These are phyloP conservation scores for Amylostereum areolatum DNA, from an alignment of 1,284 basidiomycete species.

Conservation along the genomic window DNA sequence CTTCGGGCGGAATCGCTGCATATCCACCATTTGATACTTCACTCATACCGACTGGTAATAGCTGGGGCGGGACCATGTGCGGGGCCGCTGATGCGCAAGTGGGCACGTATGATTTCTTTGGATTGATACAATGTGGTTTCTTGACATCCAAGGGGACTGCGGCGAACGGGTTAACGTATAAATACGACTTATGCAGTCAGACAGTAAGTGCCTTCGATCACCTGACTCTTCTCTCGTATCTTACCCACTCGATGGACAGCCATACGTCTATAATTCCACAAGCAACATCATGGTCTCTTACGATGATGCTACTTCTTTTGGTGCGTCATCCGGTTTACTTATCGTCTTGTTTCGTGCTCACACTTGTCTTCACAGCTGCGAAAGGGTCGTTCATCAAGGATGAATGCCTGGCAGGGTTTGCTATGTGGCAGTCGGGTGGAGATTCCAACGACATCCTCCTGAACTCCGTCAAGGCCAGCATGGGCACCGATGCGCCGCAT, in stretches of 20 bases:
- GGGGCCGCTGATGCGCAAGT: constrained; percentile 25
- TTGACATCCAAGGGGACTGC: constrained; percentile 29
- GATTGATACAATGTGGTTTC: constrained; percentile 34
- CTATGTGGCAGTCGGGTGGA: constrained; percentile 49
- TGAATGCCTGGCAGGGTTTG: constrained; percentile 41
- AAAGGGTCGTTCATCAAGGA: constrained; percentile 29
- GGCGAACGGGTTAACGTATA: constrained; percentile 32
- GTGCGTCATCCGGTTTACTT: constrained; percentile 18
- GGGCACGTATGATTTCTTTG: constrained; percentile 36
- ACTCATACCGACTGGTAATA: constrained; percentile 34
- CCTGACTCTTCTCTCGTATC: background rate
- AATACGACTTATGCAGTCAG: constrained; percentile 41
- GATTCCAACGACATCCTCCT: constrained; percentile 45
- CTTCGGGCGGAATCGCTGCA: too few species aligned
- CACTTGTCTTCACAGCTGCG: constrained; percentile 15
- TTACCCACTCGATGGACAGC: constrained; percentile 23
- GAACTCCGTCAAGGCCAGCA: constrained; percentile 28
- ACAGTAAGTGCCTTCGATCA: constrained; percentile 31
- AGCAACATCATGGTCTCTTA: constrained; percentile 34
- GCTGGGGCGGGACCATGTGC: constrained; percentile 33
- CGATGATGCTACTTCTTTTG: constrained; percentile 33
- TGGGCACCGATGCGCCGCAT: background rate
- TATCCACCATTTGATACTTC: constrained; percentile 33
- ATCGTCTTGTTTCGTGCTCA: constrained; percentile 2
- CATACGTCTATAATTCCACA: constrained; percentile 38